phyloP scores from a whole-genome alignment of 2,329 filamentous ascomycete species.

The Eutypa lata region DNA sequence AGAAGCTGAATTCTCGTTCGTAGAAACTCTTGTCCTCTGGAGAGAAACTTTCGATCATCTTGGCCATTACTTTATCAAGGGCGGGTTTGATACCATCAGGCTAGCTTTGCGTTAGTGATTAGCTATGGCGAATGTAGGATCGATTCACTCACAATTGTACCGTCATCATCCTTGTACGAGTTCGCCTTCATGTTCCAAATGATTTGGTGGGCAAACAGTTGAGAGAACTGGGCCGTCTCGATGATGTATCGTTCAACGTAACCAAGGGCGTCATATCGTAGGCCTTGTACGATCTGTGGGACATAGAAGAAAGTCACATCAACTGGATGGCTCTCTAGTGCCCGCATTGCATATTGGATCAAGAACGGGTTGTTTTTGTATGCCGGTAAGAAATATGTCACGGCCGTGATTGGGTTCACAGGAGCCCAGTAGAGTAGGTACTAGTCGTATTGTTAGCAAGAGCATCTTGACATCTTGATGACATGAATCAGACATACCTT shows the following conservation, averaged over 20 bases:
- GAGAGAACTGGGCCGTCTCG: slow-evolving; percentile 96
- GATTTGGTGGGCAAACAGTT: slow-evolving; percentile 97
- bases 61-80: slow-evolving; percentile 83
- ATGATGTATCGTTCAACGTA: slow-evolving; percentile 97
- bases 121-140: background rate
- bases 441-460: slow-evolving; percentile 42
- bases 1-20: slow-evolving; percentile 95
- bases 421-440: slow-evolving; percentile 92
- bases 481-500: slow-evolving; percentile 53
- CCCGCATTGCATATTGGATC: slow-evolving; percentile 94
- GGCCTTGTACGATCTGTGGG: slow-evolving; percentile 92
- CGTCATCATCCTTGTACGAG: slow-evolving; percentile 95
- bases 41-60: slow-evolving; percentile 80
- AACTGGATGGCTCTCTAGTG: slow-evolving; percentile 89
- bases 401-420: slow-evolving; percentile 87
- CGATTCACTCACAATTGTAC: slow-evolving; percentile 62
- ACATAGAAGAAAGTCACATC: slow-evolving; percentile 99
- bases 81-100: slow-evolving; percentile 92
- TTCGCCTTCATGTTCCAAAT: slow-evolving; percentile 99
- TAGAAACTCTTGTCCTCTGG: slow-evolving; percentile 79
- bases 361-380: slow-evolving; percentile 91
- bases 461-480: background rate
- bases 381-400: slow-evolving; percentile 87
- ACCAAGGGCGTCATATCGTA: slow-evolving; percentile 88
- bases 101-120: slow-evolving; percentile 35